A percentile compares a stretch with the other conserved stretches of the same genome.
phyloP scores from a whole-genome alignment of 306 rosid genomes.

The Sicyos edulis region DNA sequence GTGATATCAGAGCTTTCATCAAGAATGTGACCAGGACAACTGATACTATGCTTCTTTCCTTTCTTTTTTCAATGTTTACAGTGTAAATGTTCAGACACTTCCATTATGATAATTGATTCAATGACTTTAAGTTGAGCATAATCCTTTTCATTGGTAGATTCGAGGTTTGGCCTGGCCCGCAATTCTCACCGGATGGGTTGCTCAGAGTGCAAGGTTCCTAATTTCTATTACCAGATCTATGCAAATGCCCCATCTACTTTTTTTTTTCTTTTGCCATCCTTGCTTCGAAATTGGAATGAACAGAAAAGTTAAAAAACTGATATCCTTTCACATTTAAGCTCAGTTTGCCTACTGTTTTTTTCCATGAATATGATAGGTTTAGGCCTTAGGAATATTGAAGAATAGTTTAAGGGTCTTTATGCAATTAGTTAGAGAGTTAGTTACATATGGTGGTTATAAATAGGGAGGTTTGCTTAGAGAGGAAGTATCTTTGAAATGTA shows the following conservation, averaged over 20 bases:
- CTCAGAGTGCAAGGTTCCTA: slow-evolving; percentile 75
- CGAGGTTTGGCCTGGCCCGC: slow-evolving; percentile 84
- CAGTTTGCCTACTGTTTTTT: neutral
- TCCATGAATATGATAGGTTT: neutral
- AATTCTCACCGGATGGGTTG: slow-evolving; percentile 58
- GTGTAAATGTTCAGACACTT: neutral
- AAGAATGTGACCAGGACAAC: slow-evolving; percentile 1
- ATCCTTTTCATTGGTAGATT: slow-evolving; percentile 40
- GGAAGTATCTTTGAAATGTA: no score
- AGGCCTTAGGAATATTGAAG: no score
- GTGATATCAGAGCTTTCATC: neutral
- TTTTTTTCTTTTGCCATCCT: neutral
- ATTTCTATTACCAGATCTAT: slow-evolving; percentile 12
- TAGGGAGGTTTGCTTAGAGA: no score
- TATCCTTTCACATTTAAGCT: slow-evolving; percentile 1
- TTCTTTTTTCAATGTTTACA: neutral
- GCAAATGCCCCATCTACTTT: slow-evolving; percentile 16
- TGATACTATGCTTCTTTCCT: slow-evolving; percentile 3
- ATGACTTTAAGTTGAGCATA: slow-evolving; percentile 21
- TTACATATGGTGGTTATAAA: no score
- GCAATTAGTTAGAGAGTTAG: no score
- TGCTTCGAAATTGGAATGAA: neutral
- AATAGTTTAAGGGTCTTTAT: no score
- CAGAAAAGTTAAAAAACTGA: neutral
- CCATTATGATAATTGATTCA: slow-evolving; percentile 12